Evolutionary conservation across 805 yeast genomes (phyloP).

Genomic region (Wickerhamomyces kurtzmanii): DNA sequence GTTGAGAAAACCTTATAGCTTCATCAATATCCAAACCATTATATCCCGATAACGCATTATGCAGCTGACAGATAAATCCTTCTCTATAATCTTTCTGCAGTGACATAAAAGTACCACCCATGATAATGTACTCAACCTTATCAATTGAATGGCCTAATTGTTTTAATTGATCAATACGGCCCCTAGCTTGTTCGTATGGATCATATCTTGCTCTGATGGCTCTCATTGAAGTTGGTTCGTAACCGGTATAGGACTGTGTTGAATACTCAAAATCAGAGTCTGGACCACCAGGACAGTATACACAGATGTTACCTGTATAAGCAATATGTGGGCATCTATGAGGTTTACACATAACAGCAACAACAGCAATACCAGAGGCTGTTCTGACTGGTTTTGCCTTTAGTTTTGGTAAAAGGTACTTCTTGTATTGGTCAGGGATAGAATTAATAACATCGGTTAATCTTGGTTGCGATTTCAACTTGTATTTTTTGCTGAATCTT

Average conservation of each 20-base stretch:
- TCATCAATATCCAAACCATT: conserved; percentile 84
- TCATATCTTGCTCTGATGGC: conserved; percentile 98
- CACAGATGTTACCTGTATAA: conserved; percentile 97
- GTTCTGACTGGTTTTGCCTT: conserved; percentile 99
- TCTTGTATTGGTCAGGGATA: conserved; percentile 92
- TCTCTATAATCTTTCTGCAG: conserved; percentile 86
- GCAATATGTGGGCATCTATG: conserved; percentile 99
- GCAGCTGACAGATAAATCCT: conserved; percentile 77
- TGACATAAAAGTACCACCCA: conserved; percentile 99
- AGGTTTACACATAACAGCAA: conserved; percentile 98
- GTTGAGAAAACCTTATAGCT: conserved; percentile 85
- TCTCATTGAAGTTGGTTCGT: conserved; percentile 98
- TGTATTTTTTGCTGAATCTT: conserved; percentile 80
- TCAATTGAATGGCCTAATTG: conserved; percentile 95
- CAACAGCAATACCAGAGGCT: conserved; percentile 98
- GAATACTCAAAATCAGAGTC: conserved; percentile 97
- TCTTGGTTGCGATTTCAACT: conserved; percentile 85
- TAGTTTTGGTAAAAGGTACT: conserved; percentile 81
- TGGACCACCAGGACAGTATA: conserved; percentile 98
- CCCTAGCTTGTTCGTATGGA: conserved; percentile 97
- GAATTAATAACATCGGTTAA: conserved; percentile 91
- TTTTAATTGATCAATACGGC: conserved; percentile 90
- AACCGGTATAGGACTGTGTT: conserved; percentile 96
- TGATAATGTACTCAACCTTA: conserved; percentile 93
- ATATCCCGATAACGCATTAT: conserved; percentile 91